Evolutionary conservation across 371 early-diverging fungal genomes (phyloP), one percentile per base, ranked within the genome.

Genomic region (Mucor indicus): DNA sequence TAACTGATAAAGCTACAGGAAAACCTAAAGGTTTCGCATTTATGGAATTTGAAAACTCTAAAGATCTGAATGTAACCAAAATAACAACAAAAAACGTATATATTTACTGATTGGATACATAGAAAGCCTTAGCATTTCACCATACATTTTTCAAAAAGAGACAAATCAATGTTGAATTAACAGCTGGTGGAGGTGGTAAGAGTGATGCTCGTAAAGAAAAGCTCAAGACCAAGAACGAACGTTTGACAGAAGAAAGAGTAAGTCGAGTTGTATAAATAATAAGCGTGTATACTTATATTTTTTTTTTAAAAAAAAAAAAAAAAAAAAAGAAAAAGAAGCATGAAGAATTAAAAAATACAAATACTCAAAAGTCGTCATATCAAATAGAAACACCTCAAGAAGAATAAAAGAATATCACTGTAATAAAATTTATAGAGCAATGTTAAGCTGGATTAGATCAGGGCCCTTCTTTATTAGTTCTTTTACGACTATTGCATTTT

Each of bases 1-100:
- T 85, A 58, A 86, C 89, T 3, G 84, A 88, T 58, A 88, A 86
- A 52, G 64, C 64, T 2, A 88, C 90, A 0, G 81, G 82, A 25
- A 84, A 85, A 53, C 80, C 83, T 50, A 86, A 87, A 50, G 90
- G 90, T 1, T 90, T 84, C 60, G 88, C 86, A 7, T 90, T 90
- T 72, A 66, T 84, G 48, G 90, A 90, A 62, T 84, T 90, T 49
- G 71, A 71, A 24, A 69, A 73, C 31, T 57, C 77, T 5, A 72
- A 70, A 21, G 62, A 77, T 35, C 61, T 86, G 49, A 75, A 72
- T 58, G 83, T 83, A 75, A 40, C 57, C 38, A 15, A 9, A 5
- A 12, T 20, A 24, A 23, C 17, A 13, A 3, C 12, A 7, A 27
- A 38, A 38, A 29, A 3, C 13, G 20, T 9, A 5, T 31, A 4